A percentile compares a stretch with the other conserved stretches of the same genome.
Evolutionary conservation across 768 basidiomycete species (phyloP).

Genomic region (Collybia mongolica): DNA sequence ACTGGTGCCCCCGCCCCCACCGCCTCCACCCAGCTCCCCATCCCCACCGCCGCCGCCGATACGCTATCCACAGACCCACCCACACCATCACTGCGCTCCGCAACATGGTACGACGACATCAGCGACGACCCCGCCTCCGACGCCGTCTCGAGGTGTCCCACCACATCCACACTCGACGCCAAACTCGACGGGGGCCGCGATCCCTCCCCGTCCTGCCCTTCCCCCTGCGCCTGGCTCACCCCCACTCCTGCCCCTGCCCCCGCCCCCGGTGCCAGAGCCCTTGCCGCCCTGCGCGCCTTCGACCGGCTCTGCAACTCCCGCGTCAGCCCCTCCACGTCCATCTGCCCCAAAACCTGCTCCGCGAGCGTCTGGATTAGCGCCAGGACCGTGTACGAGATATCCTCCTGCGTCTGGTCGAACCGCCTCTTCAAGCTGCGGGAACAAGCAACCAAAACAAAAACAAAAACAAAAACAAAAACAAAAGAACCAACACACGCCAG

Average conservation of each 20-base stretch:
- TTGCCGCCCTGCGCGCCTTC: constrained; percentile 14
- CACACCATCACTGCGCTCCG: constrained; percentile 4
- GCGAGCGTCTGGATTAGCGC: constrained; percentile 68
- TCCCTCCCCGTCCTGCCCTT: no score
- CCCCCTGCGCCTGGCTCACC: background rate
- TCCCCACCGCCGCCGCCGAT: constrained; percentile 19
- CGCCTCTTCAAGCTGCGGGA: constrained; percentile 68
- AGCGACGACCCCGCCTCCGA: constrained; percentile 47
- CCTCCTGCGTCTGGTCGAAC: constrained; percentile 76
- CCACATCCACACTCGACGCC: constrained; percentile 33
- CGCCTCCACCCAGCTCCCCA: constrained; percentile 36
- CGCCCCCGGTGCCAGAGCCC: background rate
- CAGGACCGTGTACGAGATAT: constrained; percentile 73
- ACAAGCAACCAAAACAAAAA: background rate
- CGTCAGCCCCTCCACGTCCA: constrained; percentile 77
- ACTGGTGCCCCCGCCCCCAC: constrained; percentile 10
- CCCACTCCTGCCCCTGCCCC: constrained; percentile 1
- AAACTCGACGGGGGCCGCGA: constrained; percentile 25
- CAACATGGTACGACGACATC: constrained; percentile 18
- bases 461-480: background rate
- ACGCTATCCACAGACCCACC: constrained; percentile 4
- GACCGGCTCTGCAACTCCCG: constrained; percentile 43
- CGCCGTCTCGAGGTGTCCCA: constrained; percentile 32
- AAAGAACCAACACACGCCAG: no score
- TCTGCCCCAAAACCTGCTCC: constrained; percentile 60